Base-by-base conservation (phyloP, 495 filamentous ascomycete species). In the Jackrogersella multiformis region DNA sequence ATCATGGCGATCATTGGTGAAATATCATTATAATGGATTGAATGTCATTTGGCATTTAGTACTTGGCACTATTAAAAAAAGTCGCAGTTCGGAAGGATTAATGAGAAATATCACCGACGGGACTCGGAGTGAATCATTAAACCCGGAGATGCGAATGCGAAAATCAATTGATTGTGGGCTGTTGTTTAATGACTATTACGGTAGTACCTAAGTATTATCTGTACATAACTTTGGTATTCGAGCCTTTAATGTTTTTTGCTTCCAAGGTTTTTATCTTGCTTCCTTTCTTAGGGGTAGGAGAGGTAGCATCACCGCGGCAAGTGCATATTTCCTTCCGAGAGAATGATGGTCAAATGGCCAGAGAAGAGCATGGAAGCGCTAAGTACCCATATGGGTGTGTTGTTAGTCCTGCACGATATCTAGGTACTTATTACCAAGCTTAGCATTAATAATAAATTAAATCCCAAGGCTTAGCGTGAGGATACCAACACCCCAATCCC, bases 381-480 rank as follows among this genome's bases (percentile, higher is more conserved):
- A 18, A 15, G 61, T 56, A 23, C 44, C 32, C 28, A 39, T n/a
- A n/a, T n/a, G 42, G 26, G 36, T 34, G 38, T 16, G 39, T 5
- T 26, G 30, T 49, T 41, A 38, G 36, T 20, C 10, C 30, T 32
- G 39, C 52, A 32, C 32, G 21, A n/a, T n/a, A n/a, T n/a, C n/a
- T 46, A 38, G 16, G 7, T 10, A 45, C 41, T 10, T 32, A 49
- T 49, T 32, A 49, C 45, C 45, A 23, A 51, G 28, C 26, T 42
- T 23, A 18, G 41, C 42, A 64, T 64, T 69, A 69, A 35, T 64
- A 64, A 69, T 69, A 69, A 60, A 60, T 55, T 36, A 56, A 45
- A 51, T 51, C 30, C 30, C 38, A 64, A 60, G 66, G 59, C 66
- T 69, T 69, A 69, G 66, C 60, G 60, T 20, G 2, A 51, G 21